phyloP scores from a whole-genome alignment of 116 monocot genomes.

The Iris pallida region DNA sequence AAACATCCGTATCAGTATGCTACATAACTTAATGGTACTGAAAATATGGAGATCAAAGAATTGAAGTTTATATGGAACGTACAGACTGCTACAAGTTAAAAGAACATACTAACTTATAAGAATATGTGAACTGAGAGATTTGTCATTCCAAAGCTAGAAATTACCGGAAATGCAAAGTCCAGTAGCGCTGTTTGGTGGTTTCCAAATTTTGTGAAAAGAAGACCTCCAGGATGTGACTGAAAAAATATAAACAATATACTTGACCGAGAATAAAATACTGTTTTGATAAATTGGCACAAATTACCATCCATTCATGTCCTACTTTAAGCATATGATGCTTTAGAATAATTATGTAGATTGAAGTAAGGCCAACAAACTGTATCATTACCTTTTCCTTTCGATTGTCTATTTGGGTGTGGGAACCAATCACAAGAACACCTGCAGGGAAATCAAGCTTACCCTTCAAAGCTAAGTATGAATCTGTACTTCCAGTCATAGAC shows the following conservation, averaged over 20 bases:
- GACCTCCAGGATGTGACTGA: slow-evolving; percentile 32
- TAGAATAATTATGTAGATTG: neutral
- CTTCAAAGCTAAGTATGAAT: slow-evolving; percentile 45
- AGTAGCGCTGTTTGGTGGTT: slow-evolving; percentile 35
- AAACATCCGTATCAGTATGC: neutral
- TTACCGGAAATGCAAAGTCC: slow-evolving; percentile 41
- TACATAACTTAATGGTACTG: neutral
- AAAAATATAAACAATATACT: neutral
- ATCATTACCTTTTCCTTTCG: slow-evolving; percentile 76
- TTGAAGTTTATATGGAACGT: neutral
- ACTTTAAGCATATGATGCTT: neutral
- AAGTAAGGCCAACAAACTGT: neutral
- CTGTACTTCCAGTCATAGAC: slow-evolving; percentile 40
- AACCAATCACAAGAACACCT: slow-evolving; percentile 72
- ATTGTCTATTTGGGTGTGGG: slow-evolving; percentile 65
- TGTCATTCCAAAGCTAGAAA: neutral
- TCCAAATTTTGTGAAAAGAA: slow-evolving; percentile 38
- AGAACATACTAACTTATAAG: neutral
- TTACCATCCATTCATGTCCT: no score
- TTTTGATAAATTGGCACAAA: no score
- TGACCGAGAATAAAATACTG: no score
- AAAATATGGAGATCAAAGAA: neutral
- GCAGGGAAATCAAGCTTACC: slow-evolving; percentile 57
- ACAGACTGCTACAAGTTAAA: neutral
- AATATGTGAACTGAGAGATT: neutral